Conservation (phyloP, 78 protist species). For the Polysphondylium violaceum region DNA sequence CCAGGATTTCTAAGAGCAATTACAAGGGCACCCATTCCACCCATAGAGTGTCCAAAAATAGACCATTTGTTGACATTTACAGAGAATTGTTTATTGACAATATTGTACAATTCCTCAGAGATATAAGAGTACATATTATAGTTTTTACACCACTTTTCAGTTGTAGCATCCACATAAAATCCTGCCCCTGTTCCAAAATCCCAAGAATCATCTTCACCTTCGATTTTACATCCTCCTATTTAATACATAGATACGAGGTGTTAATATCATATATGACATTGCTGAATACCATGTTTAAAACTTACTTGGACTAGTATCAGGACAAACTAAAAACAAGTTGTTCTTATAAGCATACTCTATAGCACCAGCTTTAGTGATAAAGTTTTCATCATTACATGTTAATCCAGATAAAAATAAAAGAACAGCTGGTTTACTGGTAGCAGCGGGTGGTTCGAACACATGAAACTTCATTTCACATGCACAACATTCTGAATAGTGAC, state of each 20-base stretch:
- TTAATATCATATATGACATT: conserved; percentile 1
- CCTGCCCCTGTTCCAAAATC: conserved; percentile 93
- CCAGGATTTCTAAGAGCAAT: conserved; percentile 75
- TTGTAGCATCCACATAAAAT: conserved; percentile 94
- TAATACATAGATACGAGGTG: too few relatives aligned
- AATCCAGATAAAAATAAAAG: conserved; percentile 86
- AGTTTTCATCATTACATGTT: conserved; percentile 94
- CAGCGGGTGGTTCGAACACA: conserved; percentile 49
- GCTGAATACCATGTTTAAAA: background rate
- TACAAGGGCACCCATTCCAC: conserved; percentile 96
- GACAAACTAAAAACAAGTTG: conserved; percentile 82
- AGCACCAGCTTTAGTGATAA: conserved; percentile 90
- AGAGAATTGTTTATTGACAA: conserved; percentile 36
- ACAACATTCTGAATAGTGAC: conserved; percentile 44
- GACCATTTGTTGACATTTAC: conserved; percentile 44
- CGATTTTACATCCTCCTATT: conserved; percentile 72
- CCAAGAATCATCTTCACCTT: conserved; percentile 79
- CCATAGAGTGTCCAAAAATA: conserved; percentile 92
- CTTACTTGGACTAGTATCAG: conserved; percentile 94
- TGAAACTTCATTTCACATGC: conserved; percentile 76
- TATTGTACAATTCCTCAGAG: conserved; percentile 85
- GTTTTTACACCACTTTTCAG: conserved; percentile 75
- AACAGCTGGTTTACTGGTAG: background rate
- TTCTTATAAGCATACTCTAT: conserved; percentile 57
- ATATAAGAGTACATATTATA: conserved; percentile 93